Base-by-base conservation (phyloP, 1,284 basidiomycete genomes). In the Cutaneotrichosporon sp. region DNA sequence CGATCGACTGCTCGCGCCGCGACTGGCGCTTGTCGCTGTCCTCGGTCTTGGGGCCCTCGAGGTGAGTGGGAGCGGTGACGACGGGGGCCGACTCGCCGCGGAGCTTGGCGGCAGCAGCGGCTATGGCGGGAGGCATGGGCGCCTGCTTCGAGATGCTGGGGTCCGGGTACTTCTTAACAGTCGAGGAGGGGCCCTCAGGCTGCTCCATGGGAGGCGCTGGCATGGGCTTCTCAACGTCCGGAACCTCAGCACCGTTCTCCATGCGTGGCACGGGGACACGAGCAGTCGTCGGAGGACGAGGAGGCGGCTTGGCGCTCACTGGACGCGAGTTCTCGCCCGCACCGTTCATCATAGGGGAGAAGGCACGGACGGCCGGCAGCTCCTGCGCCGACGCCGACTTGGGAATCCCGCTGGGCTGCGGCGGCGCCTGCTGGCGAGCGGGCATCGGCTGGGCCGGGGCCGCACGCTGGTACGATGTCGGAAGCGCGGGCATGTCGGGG, bases 401-500 rank as follows among this genome's bases (percentile, higher is more conserved):
- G 47, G 47, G 25, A 29, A 50, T n/a, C 18, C 47, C 47, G 16
- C n/a, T 50, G 27, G 25, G 47, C 25, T 50, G 47, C 9, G 47
- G 47, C 11, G 47, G 47, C 18, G 22, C 45, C 10, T 47, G 45
- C 45, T 47, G 45, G 22, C 25, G 45, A 14, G 54, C 29, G 16
- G 22, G 22, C 14, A 16, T 27, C 24, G 22, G 25, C 20, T 18
- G 43, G 25, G 25, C 10, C 27, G 6, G 18, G 2, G 20, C 20
- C 10, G 25, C 36, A 38, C 36, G 53, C 34, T 7, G 24, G 46
- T 43, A 60, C 59, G 25, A 42, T 8, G 34, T 9, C 24, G 59
- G 54, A 1, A 65, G 18, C 4, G 59, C 43, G 8, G 63, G 63
- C 14, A 62, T 57, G 4, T 61, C 54, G 36, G 63, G 58, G 1